These are phyloP conservation scores for Mimosa pudica DNA, from an alignment of 306 rosid genomes.

Conservation along the genomic window DNA sequence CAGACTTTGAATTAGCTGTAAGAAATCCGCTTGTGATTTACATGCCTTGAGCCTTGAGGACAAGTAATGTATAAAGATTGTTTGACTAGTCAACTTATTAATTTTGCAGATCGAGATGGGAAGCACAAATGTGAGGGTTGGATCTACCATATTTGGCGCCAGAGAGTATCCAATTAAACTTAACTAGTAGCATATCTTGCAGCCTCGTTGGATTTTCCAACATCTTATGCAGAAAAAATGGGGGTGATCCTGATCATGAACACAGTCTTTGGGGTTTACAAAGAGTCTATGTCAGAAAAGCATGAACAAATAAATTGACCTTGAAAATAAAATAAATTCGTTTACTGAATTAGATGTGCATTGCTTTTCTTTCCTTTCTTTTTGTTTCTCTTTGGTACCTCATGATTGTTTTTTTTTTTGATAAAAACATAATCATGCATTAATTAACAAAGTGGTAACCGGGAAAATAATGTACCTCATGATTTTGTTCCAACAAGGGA, in stretches of 20 bases:
- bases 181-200: conserved; percentile 34
- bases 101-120: conserved; percentile 89
- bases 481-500: background rate
- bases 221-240: background rate
- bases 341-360: background rate
- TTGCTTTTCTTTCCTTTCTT: background rate
- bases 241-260: background rate
- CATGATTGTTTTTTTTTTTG: background rate
- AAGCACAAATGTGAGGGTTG: conserved; percentile 88
- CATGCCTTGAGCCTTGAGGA: conserved; percentile 3
- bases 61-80: conserved; percentile 14
- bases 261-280: conserved; percentile 15
- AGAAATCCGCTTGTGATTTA: conserved; percentile 36
- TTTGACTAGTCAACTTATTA: conserved; percentile 5
- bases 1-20: conserved; percentile 95
- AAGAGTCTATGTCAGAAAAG: conserved; percentile 21
- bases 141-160: conserved; percentile 88
- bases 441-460: too few species aligned
- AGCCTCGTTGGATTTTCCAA: background rate
- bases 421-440: too few species aligned
- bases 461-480: background rate
- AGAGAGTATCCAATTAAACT: conserved; percentile 77
- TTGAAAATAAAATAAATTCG: conserved; percentile 13
- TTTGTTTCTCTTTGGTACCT: background rate
- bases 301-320: conserved; percentile 27